Base-by-base conservation (phyloP, 495 filamentous ascomycete genomes). In the Tricharina praecox region DNA sequence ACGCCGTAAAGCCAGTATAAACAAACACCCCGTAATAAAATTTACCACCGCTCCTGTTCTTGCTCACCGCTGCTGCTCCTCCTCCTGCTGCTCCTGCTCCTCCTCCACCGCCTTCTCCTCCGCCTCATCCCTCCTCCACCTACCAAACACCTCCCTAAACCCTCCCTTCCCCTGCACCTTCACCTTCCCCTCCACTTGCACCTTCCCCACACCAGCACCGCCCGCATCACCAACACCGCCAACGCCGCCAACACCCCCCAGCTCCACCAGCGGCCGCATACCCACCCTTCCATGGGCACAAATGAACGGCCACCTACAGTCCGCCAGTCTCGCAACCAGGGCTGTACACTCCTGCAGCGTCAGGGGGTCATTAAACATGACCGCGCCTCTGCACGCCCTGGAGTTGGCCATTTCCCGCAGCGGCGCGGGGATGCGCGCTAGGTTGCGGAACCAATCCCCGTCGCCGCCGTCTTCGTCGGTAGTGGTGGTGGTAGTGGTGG, bases 301-400 rank as follows among this genome's bases (percentile, higher is more conserved):
- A 56, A 88, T 82, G 54, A 95, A 96, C 4, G 92, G 90, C 56
- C 96, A 90, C 1, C 68, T 75, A 51, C 82, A 92, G 2, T 55
- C 55, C 7, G 76, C 70, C 25, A 97, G 66, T 33, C 68, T 69
- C 10, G 52, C 33, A 8, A 95, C 64, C 15, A 97, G 61, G 11
- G 58, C 61, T 37, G 67, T 55, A 58, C 86, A 94, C 56, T 94
- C 75, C 5, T 71, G 69, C 0, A 66, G 46, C 1, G 67, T 70
- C 36, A 96, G 59, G 8, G 62, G 62, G 55, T 97, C 90, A 53
- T 95, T 95, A 66, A 97, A 97, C 90, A 97, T 97, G 63, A 96
- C 82, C 4, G 90, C 85, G 33, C 75, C 86, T 28, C 90, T 70
- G 63, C 90, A 97, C 7, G 90, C 82, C 32, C 86, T 75, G 3